A percentile compares a stretch with the other conserved stretches of the same genome.
These are phyloP conservation scores for Tulasnella calospora DNA, from an alignment of 768 basidiomycete species.

Conservation along the genomic window DNA sequence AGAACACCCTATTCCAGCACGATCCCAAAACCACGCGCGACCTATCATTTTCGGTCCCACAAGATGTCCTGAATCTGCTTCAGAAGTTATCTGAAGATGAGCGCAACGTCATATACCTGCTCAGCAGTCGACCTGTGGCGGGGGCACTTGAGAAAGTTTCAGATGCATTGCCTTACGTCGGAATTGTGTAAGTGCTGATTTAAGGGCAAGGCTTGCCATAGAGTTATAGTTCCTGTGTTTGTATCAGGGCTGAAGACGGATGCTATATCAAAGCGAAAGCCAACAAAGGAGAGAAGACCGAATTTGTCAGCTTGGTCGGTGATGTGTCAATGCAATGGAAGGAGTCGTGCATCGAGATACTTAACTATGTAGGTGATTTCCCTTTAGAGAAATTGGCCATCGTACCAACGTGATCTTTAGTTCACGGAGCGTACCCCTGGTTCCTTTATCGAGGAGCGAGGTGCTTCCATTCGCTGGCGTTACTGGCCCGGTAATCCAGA, in stretches of 20 bases:
- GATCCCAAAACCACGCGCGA: conserved; percentile 24
- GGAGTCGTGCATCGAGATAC: conserved; percentile 69
- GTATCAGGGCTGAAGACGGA: conserved; percentile 67
- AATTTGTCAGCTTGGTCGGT: conserved; percentile 78
- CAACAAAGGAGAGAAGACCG: conserved; percentile 32
- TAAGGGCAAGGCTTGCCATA: not conserved
- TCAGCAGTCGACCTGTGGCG: conserved; percentile 66
- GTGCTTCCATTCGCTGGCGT: conserved; percentile 77
- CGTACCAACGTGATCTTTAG: conserved; percentile 38
- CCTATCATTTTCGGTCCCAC: conserved; percentile 36
- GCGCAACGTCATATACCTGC: conserved; percentile 73
- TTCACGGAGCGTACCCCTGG: conserved; percentile 89
- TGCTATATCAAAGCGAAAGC: conserved; percentile 66
- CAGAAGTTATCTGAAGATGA: conserved; percentile 56
- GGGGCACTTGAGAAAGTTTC: conserved; percentile 61
- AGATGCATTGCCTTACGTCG: conserved; percentile 57
- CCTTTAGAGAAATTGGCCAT: not conserved
- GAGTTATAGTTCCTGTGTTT: conserved; percentile 30
- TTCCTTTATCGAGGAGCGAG: conserved; percentile 76
- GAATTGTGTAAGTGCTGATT: conserved; percentile 57
- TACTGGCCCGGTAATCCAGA: conserved; percentile 57
- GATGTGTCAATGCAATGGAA: conserved; percentile 81
- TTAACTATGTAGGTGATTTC: conserved; percentile 63
- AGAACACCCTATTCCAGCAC: conserved; percentile 64
- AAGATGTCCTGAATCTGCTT: conserved; percentile 47